Conservation (phyloP, 352 stramenopile genomes). For the Pythium biforme region DNA sequence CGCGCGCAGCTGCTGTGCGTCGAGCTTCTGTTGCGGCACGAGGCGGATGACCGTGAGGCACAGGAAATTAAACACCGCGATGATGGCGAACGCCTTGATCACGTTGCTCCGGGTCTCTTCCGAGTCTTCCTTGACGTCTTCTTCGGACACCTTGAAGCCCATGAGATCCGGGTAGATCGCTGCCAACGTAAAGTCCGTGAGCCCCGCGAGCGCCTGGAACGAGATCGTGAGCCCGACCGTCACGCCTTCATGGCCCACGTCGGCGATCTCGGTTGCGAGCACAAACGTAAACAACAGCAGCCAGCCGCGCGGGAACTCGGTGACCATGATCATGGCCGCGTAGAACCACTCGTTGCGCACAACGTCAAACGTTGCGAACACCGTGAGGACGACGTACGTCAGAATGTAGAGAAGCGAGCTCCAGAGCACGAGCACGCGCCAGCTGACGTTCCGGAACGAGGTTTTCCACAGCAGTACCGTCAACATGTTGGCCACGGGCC, state of each 20-base stretch:
- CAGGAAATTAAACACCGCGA: slow-evolving; percentile 2
- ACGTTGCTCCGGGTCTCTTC: slow-evolving; percentile 11
- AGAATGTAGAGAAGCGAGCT: slow-evolving; percentile 17
- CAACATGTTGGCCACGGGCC: not conserved
- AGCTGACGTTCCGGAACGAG: slow-evolving; percentile 15
- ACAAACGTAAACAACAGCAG: slow-evolving; percentile 45
- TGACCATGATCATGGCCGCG: slow-evolving; percentile 27
- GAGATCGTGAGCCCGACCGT: slow-evolving; percentile 54
- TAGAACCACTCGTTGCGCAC: slow-evolving; percentile 54
- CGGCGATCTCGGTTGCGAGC: slow-evolving; percentile 50
- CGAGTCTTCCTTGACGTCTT: slow-evolving; percentile 7
- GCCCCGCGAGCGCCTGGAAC: slow-evolving; percentile 39
- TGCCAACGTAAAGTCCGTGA: slow-evolving; percentile 30
- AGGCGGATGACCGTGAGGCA: slow-evolving; percentile 7
- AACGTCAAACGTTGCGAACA: slow-evolving; percentile 32
- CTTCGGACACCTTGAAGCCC: slow-evolving; percentile 5
- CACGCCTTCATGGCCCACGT: slow-evolving; percentile 48
- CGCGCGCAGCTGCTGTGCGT: slow-evolving; percentile 45
- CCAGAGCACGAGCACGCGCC: slow-evolving; percentile 8
- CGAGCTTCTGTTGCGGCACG: slow-evolving; percentile 43
- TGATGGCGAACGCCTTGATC: not conserved
- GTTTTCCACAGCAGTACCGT: slow-evolving; percentile 18
- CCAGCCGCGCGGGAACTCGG: slow-evolving; percentile 41
- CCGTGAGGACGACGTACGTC: slow-evolving; percentile 2
- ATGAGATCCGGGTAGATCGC: slow-evolving; percentile 28